Evolutionary conservation across 208 protist species (phyloP), one percentile per base, ranked within the genome.

Genomic region (Trypanosoma vivax): DNA sequence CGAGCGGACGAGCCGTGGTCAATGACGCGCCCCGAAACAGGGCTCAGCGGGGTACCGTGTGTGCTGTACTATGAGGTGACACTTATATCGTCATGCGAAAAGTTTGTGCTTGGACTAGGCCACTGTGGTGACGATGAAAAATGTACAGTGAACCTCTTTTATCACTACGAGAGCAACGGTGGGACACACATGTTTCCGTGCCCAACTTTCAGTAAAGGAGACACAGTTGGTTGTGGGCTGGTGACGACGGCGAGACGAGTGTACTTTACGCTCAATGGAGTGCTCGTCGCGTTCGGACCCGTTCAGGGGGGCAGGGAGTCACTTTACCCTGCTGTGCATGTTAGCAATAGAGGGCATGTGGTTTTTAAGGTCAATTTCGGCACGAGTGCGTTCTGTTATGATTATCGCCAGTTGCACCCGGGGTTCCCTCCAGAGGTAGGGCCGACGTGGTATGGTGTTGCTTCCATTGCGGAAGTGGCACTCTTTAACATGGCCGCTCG

Each of bases 31-130:
- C 71, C 75, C 4, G 27, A 50, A 34, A 13, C 55, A 37, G 88
- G 79, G 76, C 76, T 76, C 21, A 76, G 82, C 39, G 84, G 79
- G 13, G 46, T 88, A 53, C 84, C 88, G 19, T 70, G 73, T 13
- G 66, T 92, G 19, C 86, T 84, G 49, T 95, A 95, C 62, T 95
- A 83, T 67, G 88, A 95, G 61, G 85, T 88, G 11, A 88, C 68
- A 27, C 45, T 92, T 21, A 62, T 73, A 40, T 75, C 74, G 34
- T 45, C 42, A 16, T 61, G 49, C 37, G 30, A 52, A 39, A 18
- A 24, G 19, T 33, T 72, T 51, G 41, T 49, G 11, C 0, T 65
- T 14, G 58, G 57, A 18, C 34, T 62, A 27, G 30, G 43, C 21
- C 50, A 48, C 5, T 58, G n/a, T 29, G 18, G 52, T 37, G 29